Evolutionary conservation across 202 grass and related monocot species (phyloP).

Genomic region (Sporobolus alterniflorus): DNA sequence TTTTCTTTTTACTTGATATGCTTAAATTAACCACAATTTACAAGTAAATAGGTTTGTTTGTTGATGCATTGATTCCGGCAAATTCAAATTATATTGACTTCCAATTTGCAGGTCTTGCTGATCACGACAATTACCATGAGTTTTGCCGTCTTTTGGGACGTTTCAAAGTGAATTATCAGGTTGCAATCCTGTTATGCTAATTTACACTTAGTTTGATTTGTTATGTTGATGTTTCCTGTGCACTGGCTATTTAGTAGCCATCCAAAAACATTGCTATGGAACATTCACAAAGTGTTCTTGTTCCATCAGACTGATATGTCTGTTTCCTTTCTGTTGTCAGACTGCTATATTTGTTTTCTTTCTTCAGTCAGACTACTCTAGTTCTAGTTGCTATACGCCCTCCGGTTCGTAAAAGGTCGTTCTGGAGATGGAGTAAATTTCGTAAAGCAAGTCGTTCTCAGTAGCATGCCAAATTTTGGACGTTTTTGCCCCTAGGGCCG

Average conservation of each 20-base stretch:
- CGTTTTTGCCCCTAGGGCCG: no score
- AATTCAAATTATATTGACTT: conserved; percentile 26
- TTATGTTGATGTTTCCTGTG: conserved; percentile 26
- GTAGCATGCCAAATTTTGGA: no score
- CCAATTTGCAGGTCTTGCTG: conserved; percentile 78
- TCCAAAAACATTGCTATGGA: conserved; percentile 16
- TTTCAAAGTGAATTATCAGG: conserved; percentile 99
- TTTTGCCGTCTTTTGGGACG: conserved; percentile 96
- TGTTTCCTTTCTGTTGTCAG: background rate
- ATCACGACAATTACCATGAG: conserved; percentile 99
- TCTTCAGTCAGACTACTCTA: background rate
- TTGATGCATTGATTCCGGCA: background rate
- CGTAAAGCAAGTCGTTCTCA: no score
- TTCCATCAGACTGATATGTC: conserved; percentile 17
- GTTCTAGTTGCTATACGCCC: no score
- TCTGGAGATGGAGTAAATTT: no score
- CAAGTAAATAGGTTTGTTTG: conserved; percentile 17
- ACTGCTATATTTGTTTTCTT: background rate
- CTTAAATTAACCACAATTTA: background rate
- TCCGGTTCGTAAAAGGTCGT: no score
- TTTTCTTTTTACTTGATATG: conserved; percentile 12
- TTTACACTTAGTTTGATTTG: background rate
- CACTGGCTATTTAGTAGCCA: background rate
- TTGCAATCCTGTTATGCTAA: conserved; percentile 36
- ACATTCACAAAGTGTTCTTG: background rate